Evolutionary conservation across 257 asterid species (phyloP), one percentile per base, ranked within the genome.

Genomic region (Solanum clarkiae): DNA sequence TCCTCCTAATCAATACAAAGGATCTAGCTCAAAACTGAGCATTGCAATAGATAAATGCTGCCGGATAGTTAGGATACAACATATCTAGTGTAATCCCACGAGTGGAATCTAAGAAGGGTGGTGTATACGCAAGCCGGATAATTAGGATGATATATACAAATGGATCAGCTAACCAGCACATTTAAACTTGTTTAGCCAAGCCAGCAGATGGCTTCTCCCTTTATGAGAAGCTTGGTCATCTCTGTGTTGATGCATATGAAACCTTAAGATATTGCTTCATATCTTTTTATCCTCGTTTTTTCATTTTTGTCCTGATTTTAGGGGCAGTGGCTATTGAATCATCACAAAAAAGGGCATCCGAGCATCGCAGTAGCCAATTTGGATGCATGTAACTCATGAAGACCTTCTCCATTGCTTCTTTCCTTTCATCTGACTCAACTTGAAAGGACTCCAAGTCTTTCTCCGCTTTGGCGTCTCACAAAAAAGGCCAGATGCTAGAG

Each of bases 401-500:
- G 97, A 88, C 89, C 98, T 91, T 80, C 95, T 92, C 99, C 98
- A 94, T 60, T 91, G 93, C 79, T 93, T 95, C 91, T 88, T 92
- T 11, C 95, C 97, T 80, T 94, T 96, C 84, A 91, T 94, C 90
- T 93, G 98, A 84, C 93, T 89, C 88, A 97, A 92, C 88, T 95
- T 97, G 91, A 97, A 97, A 22, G 99, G 99, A 83, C 99, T 97
- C 99, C 99, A 97, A 86, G 93, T 97, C 89, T 95, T 95, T 87
- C 99, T 89, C 57, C 99, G 96, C 84, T 95, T 97, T 17, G 99
- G 91, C 45, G 97, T 87, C 86, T 94, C 99, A 60, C 98, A 92
- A 81, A 97, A 97, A 8, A 95, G 92, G 51, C 99, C 99, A 54
- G 98, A 93, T 7, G 99, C 99, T 56, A 97, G 88, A 84, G 99